Base-by-base conservation (phyloP, 129 eudicot genomes). In the Helianthus tuberosus region DNA sequence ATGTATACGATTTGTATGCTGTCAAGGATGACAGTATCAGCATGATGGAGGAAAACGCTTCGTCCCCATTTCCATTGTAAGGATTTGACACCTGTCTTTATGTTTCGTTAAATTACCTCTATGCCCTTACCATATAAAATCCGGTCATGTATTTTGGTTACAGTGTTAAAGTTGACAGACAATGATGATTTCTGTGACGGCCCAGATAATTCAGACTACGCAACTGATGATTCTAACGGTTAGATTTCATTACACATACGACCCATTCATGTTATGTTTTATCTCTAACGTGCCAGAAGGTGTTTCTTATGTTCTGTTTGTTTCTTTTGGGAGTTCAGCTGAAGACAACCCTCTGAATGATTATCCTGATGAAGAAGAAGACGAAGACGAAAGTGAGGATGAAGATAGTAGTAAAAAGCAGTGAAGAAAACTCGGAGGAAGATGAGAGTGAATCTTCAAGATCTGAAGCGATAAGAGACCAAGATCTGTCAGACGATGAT, bases 151-250 rank as follows among this genome's bases (percentile, higher is more conserved):
- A 38, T 72, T 60, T 71, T 39, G 81, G 69, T 69, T 70, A 68
- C 61, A 93, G 96, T 83, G 85, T 94, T 13, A 89, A 88, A 83
- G 97, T 94, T 59, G 88, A 94, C 57, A n/a, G 93, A 81, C 23
- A 84, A 86, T 27, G 96, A 88, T 53, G 89, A 84, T 15, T 94
- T 65, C 76, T 94, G 88, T 54, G 96, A 88, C 48, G 98, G 97
- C 36, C 96, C 96, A 29, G 96, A 88, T 80, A 86, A 71, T 54
- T 83, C 93, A 20, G 98, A 90, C 59, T 83, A 84, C 47, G 97
- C 85, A 57, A 78, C 88, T 78, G 90, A 94, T 75, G 98, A 94
- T 85, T 94, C 98, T 43, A 94, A 94, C 58, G 98, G 97, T 94
- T 61, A 84, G 13, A 16, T 66, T 66, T 64, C 65, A 13, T 72